phyloP scores from a whole-genome alignment of 192 early-diverging fungal genomes.

The Coemansia sp. region DNA sequence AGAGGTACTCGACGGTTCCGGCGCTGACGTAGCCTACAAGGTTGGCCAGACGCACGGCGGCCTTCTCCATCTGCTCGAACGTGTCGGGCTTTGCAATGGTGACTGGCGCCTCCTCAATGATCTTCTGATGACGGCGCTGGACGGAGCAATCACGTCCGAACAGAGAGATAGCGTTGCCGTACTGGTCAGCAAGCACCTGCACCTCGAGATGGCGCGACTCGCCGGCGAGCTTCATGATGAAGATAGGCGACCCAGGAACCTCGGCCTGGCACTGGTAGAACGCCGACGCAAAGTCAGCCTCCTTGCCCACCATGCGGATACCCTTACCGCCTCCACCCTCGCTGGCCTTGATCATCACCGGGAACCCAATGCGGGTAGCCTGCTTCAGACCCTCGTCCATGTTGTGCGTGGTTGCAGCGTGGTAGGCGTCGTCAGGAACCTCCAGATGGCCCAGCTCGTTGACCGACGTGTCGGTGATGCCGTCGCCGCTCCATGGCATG shows the following conservation, averaged over 20 bases:
- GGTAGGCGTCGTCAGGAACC: constrained; percentile 81
- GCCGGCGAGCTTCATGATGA: constrained; percentile 97
- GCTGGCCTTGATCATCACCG: constrained; percentile 98
- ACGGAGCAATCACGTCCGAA: constrained; percentile 99
- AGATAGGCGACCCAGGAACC: constrained; percentile 96
- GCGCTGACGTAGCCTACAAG: constrained; percentile 94
- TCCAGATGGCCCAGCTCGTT: constrained; percentile 73
- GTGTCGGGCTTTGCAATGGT: constrained; percentile 70
- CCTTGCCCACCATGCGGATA: constrained; percentile 88
- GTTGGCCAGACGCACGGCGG: constrained; percentile 92
- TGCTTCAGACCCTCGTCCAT: constrained; percentile 82
- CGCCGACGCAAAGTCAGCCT: constrained; percentile 67
- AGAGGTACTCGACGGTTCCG: constrained; percentile 97
- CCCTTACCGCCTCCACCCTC: constrained; percentile 99
- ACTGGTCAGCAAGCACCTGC: constrained; percentile 92
- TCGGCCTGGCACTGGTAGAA: constrained; percentile 92
- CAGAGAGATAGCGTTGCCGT: constrained; percentile 97
- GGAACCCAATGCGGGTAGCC: constrained; percentile 90
- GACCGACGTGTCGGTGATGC: constrained; percentile 69
- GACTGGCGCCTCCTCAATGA: constrained; percentile 97
- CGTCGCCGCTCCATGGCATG: constrained; percentile 92
- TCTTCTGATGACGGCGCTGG: constrained; percentile 98
- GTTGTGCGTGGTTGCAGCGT: constrained; percentile 79
- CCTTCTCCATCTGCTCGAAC: constrained; percentile 90
- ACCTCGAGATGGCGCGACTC: constrained; percentile 96